Conservation (phyloP, 2,329 filamentous ascomycete genomes). For the Scedosporium minutisporum region DNA sequence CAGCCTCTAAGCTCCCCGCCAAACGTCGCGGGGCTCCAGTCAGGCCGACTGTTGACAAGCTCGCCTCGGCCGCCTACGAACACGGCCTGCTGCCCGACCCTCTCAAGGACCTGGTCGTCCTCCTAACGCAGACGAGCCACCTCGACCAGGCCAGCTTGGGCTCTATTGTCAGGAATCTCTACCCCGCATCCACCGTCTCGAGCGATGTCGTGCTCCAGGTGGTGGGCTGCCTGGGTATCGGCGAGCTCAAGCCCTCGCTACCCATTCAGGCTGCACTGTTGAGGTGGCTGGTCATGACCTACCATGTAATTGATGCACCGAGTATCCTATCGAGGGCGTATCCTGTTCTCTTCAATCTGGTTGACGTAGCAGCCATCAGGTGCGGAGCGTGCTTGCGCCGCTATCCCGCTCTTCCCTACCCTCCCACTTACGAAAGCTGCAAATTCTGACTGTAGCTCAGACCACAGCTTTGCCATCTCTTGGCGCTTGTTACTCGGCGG, state of each 20-base stretch:
- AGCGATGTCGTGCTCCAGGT: conserved; percentile 53
- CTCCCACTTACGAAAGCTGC: not conserved
- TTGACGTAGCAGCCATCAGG: conserved; percentile 71
- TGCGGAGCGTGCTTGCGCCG: conserved; percentile 21
- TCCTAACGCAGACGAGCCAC: conserved; percentile 56
- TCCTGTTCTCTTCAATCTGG: conserved; percentile 66
- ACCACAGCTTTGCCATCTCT: conserved; percentile 60
- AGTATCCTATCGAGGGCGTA: conserved; percentile 60
- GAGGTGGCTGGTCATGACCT: conserved; percentile 69
- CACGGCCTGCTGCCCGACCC: conserved; percentile 53
- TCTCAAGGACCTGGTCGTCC: conserved; percentile 53
- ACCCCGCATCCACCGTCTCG: conserved; percentile 58
- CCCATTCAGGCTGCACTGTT: conserved; percentile 61
- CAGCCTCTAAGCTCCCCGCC: conserved; percentile 50
- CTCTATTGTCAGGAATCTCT: conserved; percentile 62
- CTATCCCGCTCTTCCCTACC: not conserved
- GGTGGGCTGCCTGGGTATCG: conserved; percentile 67
- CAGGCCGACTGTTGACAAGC: conserved; percentile 52
- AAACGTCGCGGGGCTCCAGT: conserved; percentile 57
- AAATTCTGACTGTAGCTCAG: conserved; percentile 21
- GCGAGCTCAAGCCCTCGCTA: conserved; percentile 63
- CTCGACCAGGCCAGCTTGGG: conserved; percentile 69
- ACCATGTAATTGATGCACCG: conserved; percentile 59
- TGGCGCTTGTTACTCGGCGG: conserved; percentile 69
- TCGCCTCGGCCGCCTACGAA: conserved; percentile 56